These are phyloP conservation scores for Pythium scleroteichum DNA, from an alignment of 352 stramenopile species.

Conservation along the genomic window DNA sequence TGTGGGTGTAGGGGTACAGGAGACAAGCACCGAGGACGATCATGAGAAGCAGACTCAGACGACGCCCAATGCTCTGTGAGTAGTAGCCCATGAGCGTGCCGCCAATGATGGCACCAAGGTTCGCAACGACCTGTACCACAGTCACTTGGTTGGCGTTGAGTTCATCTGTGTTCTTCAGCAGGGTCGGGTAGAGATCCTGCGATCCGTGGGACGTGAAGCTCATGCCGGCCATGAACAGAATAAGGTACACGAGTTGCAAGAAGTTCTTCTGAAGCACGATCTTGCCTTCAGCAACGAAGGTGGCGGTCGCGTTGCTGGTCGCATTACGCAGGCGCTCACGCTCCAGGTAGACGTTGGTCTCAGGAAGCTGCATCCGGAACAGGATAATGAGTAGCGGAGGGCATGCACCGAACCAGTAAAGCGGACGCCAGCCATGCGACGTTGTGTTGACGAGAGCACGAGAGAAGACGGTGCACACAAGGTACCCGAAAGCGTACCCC, in stretches of 20 bases:
- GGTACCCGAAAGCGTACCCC: conserved; percentile 46
- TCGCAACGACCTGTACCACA: conserved; percentile 48
- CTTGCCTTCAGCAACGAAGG: conserved; percentile 45
- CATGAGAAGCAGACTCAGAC: conserved; percentile 44
- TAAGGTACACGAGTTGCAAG: conserved; percentile 40
- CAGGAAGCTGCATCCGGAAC: conserved; percentile 37
- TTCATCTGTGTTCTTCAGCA: conserved; percentile 47
- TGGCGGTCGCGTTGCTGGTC: conserved; percentile 37
- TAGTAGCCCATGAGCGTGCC: conserved; percentile 57
- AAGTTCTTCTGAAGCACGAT: conserved; percentile 42
- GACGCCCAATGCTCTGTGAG: conserved; percentile 51
- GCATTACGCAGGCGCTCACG: conserved; percentile 7
- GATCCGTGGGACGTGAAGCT: conserved; percentile 52
- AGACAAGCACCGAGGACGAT: conserved; percentile 33
- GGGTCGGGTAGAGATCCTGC: conserved; percentile 52
- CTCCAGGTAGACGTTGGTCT: conserved; percentile 11
- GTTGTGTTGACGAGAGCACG: conserved; percentile 41
- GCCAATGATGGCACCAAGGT: conserved; percentile 49
- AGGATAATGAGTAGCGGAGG: conserved; percentile 14
- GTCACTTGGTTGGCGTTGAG: conserved; percentile 51
- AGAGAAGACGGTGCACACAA: conserved; percentile 35
- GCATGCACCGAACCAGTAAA: conserved; percentile 37
- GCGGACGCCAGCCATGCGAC: conserved; percentile 39
- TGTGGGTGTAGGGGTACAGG: conserved; percentile 51
- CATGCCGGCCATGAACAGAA: conserved; percentile 48